Base-by-base conservation (phyloP, 2,329 filamentous ascomycete species). In the Aspergillus sp. region DNA sequence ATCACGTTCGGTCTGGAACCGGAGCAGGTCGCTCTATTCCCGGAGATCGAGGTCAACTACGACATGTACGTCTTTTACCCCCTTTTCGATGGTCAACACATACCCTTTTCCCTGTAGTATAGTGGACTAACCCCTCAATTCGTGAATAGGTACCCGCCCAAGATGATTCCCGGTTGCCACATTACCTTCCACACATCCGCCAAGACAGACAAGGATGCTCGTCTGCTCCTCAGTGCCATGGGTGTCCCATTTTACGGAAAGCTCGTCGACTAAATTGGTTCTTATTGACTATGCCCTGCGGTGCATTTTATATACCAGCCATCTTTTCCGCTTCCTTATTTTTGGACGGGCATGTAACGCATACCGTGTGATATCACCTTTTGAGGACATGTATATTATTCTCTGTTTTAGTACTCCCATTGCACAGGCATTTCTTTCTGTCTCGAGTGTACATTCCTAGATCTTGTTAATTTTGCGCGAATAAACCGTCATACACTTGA, bases 41-140 rank as follows among this genome's bases (percentile, higher is more conserved):
- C 95, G 0, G 95, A 99, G 79, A 85, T 99, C 46, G 93, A 97
- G 76, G 86, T 91, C 67, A 97, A 96, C 79, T 96, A 95, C 71
- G 91, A 96, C 77, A 81, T 84, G 91, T 96, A 78, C 83, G 90
- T 84, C 19, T 27, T 49, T 37, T n/a, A 12, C 14, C 15, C 15
- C 0, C 35, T 4, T n/a, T 37, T 2, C 49, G 44, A 33, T 14
- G 14, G 3, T 35, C 44, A 40, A 59, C 62, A 57, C 64, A 27
- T 31, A 4, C 9, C 27, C 8, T 27, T 27, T 48, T 27, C 33
- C 8, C 31, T n/a, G 2, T 7, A 14, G 19, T 12, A 7, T 15
- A 33, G 24, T 31, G n/a, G 31, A 46, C 41, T 50, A 21, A 50
- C 48, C 21, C 9, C 3, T 14, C 6, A 44, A 21, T 31, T 11